Evolutionary conservation across 1,284 basidiomycete species (phyloP), one percentile per base, ranked within the genome.

Genomic region (Polyporus tsugae): DNA sequence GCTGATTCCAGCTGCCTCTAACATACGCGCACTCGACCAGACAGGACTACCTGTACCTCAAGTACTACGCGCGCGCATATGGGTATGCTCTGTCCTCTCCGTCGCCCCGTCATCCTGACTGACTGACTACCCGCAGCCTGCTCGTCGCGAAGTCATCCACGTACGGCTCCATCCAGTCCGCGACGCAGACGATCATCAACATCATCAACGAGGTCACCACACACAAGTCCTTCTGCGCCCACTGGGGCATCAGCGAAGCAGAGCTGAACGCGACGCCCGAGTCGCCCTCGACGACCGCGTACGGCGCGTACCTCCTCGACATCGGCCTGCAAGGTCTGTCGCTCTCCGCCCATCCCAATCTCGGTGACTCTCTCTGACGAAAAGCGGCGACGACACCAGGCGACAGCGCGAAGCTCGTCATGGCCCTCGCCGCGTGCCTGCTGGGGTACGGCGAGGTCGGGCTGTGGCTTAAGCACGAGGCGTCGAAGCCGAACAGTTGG

Each of bases 391-490:
- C 15, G 11, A 4, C 60, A 22, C 15, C 67, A 92, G 89, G 95
- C 4, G 94, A 96, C 76, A 80, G 89, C 15, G 87, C 90, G 36
- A 91, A 90, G 70, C 82, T 97, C 13, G 80, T 94, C 29, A 91
- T 98, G 78, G 94, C 95, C 0, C 87, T 97, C 1, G 89, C 92
- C 19, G 92, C 94, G 5, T 99, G 97, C 78, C 83, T 98, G 15
- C 82, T 98, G 0, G 97, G 97, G 0, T 99, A 98, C 76, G 97
- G 95, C n/a, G 95, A 98, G 78, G 94, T 97, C 0, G 97, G 96
- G 0, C 81, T 95, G 52, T 97, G 89, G 92, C 82, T 94, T 59
- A 87, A 86, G 78, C 86, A 83, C 62, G 85, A 91, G 70, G 84
- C 89, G 0, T 74, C 77, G 25, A 77, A 78, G 39, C 83, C 85